Evolutionary conservation across 495 filamentous ascomycete species (phyloP), one percentile per base, ranked within the genome.

Genomic region (Xylaria cubensis): DNA sequence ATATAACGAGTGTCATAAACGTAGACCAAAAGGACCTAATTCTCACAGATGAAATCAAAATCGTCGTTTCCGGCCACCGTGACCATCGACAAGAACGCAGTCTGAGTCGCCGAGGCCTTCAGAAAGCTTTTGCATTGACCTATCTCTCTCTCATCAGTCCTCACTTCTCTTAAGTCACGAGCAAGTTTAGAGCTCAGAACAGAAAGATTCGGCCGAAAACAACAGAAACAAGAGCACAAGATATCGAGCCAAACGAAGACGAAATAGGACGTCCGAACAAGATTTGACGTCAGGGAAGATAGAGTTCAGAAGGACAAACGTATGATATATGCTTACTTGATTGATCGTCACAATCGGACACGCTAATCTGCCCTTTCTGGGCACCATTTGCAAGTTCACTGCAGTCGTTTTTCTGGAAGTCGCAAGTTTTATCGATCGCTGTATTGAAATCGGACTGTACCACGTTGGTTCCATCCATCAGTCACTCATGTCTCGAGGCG

Each of bases 41-140:
- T 62, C 64, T 83, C 80, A 71, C 82, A 83, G 63, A 81, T 79
- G 36, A 80, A 79, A 66, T 82, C 80, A 58, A 82, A 82, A 13
- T 82, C 73, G 41, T 72, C 78, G 53, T 77, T 77, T 24, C 59
- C 61, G 19, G 50, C 15, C 41, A 71, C 39, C 34, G 69, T 71
- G 24, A 65, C 69, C 44, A 34, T 62, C 41, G 77, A 76, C 13
- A 70, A 66, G 61, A 82, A 81, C 8, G 70, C 61, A 24, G 69
- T 77, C 17, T 72, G 64, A 4, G 76, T 74, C 7, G 81, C 74
- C 26, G 75, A 66, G 0, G 71, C 32, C 6, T 29, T 55, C 17
- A 69, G 74, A 2, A 67, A 55, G 32, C 67, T 73, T 68, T 80
- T 81, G 69, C 82, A 84, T 53, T 44, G 53, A 34, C 72, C 82